Evolutionary conservation across 768 basidiomycete species (phyloP), one percentile per base, ranked within the genome.

Genomic region (Boletus edulis): DNA sequence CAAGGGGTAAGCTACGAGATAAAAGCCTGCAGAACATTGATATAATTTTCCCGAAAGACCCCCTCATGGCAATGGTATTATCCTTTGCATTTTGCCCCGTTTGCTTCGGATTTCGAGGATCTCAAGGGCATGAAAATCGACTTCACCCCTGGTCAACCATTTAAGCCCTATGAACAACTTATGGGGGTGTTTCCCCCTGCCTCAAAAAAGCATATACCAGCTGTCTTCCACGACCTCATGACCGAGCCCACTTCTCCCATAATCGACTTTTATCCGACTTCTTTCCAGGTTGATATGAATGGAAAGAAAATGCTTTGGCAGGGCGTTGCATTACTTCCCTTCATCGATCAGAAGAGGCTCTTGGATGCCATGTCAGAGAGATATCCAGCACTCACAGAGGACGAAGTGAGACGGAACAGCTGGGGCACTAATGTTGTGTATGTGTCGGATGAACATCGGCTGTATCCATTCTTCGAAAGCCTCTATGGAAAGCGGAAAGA

Each of bases 251-350:
- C 87, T 32, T 98, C 95, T 0, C 92, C 94, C 9, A 98, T 98
- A 71, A 83, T 93, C 56, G 95, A 98, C 66, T 98, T 98, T 75
- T 98, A 98, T 72, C 96, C 96, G 0, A 59, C 78, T 0, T 83
- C 87, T 15, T 99, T 99, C 70, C 85, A 95, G 62, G 87, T 98
- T 65, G 97, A 99, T 72, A 99, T 99, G 97, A 99, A 99, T 66
- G 97, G 97, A 55, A 98, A 98, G 76, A 91, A 90, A 74, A 98
- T 98, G 95, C 80, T 91, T 8, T 99, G 97, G 97, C 96, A 99
- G 72, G 97, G 97, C 51, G 94, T 99, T 52, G 95, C 97, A 0
- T 76, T 99, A 10, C 77, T 99, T 20, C 95, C 97, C 0, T 99
- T 98, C 77, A 98, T 99, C 58, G 91, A 98, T 66, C 80, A 86